These are phyloP conservation scores for Mimosa bimucronata DNA, from an alignment of 306 rosid genomes.

Conservation along the genomic window DNA sequence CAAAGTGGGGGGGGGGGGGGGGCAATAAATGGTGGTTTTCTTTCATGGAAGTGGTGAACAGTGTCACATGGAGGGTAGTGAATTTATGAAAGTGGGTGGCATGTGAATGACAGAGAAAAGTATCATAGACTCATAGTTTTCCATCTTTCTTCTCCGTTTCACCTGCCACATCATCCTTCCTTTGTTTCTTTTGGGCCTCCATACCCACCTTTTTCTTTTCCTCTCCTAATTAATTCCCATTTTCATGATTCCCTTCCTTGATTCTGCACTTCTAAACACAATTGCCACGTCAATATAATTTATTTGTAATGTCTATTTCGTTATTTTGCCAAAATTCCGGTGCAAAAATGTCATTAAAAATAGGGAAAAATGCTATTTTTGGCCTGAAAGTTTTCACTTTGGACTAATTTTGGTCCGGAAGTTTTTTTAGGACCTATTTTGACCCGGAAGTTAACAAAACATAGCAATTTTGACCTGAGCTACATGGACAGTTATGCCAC, in stretches of 20 bases:
- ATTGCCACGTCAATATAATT: background rate
- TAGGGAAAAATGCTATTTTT: too few species aligned
- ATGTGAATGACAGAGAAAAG: conserved; percentile 42
- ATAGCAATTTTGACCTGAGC: too few species aligned
- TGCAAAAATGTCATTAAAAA: background rate
- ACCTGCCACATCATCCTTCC: conserved; percentile 25
- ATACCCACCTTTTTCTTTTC: background rate
- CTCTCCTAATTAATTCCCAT: background rate
- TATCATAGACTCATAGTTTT: conserved; percentile 39
- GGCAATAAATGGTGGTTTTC: conserved; percentile 30
- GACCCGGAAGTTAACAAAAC: too few species aligned
- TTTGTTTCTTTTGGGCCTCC: background rate
- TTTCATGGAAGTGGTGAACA: conserved; percentile 31
- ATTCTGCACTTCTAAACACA: background rate
- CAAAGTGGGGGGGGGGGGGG: too few species aligned
- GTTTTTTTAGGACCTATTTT: too few species aligned
- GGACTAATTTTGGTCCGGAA: too few species aligned
- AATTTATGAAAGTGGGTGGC: conserved; percentile 39
- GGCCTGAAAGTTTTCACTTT: too few species aligned
- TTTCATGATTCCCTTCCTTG: background rate
- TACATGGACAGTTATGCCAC: too few species aligned
- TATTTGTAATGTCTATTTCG: background rate
- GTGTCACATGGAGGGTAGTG: conserved; percentile 46
- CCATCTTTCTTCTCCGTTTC: conserved; percentile 41
- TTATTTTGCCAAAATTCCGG: background rate